A percentile compares a stretch with the other conserved stretches of the same genome.
phyloP scores from a whole-genome alignment of 352 stramenopile species.

The Phytophthora nicotianae region DNA sequence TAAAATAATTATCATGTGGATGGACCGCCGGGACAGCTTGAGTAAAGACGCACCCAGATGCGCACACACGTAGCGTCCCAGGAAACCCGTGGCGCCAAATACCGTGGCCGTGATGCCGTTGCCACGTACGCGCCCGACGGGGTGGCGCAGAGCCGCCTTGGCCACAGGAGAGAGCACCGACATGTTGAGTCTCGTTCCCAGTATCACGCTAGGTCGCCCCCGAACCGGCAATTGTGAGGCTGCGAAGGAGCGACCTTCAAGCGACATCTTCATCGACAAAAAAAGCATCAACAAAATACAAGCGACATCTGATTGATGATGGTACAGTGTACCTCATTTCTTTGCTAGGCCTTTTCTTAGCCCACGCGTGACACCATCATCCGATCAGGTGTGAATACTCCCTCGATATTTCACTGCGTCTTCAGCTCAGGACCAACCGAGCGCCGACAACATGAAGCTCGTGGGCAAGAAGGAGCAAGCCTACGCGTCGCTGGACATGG shows the following conservation, averaged over 20 bases:
- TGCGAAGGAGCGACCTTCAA: conserved; percentile 24
- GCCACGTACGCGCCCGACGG: conserved; percentile 68
- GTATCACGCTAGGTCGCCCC: conserved; percentile 2
- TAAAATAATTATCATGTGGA: conserved; percentile 6
- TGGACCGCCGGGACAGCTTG: conserved; percentile 17
- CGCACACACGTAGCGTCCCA: conserved; percentile 95
- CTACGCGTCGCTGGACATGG: conserved; percentile 78
- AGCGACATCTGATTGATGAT: background rate
- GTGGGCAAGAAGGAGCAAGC: conserved; percentile 74
- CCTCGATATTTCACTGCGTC: background rate
- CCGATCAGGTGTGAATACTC: conserved; percentile 14
- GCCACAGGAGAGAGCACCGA: conserved; percentile 83
- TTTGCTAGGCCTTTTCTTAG: background rate
- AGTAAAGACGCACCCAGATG: conserved; percentile 88
- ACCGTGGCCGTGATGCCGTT: conserved; percentile 93
- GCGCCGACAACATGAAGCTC: conserved; percentile 59
- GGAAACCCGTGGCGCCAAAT: conserved; percentile 95
- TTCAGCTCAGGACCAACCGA: background rate
- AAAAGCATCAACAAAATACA: background rate
- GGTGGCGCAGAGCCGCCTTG: conserved; percentile 77
- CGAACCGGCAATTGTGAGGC: conserved; percentile 12
- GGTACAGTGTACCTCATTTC: background rate
- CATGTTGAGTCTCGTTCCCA: conserved; percentile 43
- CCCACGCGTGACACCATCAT: conserved; percentile 7
- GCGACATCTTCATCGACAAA: conserved; percentile 3